Percentiles rank a stretch among this genome's conserved stretches.
phyloP scores from a whole-genome alignment of 352 stramenopile genomes.

The Salisapilia sapeloensis region DNA sequence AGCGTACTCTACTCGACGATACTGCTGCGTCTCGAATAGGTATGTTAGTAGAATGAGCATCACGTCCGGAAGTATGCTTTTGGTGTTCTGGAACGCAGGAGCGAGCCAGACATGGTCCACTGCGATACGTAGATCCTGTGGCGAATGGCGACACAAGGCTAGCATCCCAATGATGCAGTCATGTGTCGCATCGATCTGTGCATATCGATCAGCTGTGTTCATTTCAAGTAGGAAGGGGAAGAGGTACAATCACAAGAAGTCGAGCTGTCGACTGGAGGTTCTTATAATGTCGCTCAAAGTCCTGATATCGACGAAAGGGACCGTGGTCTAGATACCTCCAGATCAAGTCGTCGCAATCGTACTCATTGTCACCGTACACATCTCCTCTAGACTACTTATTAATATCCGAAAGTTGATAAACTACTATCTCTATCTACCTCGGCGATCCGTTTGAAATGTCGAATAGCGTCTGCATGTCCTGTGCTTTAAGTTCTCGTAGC shows the following conservation, averaged over 20 bases:
- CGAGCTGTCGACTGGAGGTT: constrained; percentile 13
- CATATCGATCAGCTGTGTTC: neutral
- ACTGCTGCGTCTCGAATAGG: constrained; percentile 58
- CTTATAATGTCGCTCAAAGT: constrained; percentile 19
- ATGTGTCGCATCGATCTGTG: constrained; percentile 23
- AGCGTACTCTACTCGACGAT: constrained; percentile 76
- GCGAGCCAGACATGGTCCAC: constrained; percentile 68
- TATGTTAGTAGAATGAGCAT: constrained; percentile 55
- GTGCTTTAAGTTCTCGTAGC: constrained; percentile 21
- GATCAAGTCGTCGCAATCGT: constrained; percentile 61
- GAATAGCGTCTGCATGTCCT: constrained; percentile 16
- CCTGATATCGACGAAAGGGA: constrained; percentile 21
- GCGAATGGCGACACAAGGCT: constrained; percentile 51
- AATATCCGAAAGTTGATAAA: neutral
- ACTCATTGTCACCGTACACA: constrained; percentile 39
- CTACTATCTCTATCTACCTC: constrained; percentile 6
- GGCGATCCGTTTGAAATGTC: constrained; percentile 27
- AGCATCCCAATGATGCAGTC: constrained; percentile 59
- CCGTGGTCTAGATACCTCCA: constrained; percentile 54
- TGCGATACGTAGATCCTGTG: constrained; percentile 57
- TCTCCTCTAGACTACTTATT: constrained; percentile 11
- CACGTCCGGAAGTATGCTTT: constrained; percentile 21
- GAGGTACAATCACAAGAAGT: constrained; percentile 39
- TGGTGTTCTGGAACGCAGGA: constrained; percentile 51
- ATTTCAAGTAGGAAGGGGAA: neutral